Evolutionary conservation across 1,284 basidiomycete genomes (phyloP).

Genomic region (Takashimella tepidaria): DNA sequence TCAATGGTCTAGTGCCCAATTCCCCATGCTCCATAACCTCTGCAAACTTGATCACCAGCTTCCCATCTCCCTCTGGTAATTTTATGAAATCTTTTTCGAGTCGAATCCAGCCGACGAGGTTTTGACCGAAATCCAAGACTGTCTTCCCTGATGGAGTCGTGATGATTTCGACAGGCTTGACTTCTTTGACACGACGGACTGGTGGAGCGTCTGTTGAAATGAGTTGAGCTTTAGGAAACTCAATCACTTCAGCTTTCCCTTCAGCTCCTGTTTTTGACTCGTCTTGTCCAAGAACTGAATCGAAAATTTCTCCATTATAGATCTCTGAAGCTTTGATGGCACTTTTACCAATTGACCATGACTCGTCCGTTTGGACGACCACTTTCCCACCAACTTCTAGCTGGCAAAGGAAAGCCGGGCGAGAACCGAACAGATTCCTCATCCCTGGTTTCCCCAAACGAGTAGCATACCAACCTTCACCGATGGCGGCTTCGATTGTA

Average conservation of each 20-base stretch:
- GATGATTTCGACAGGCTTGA: constrained; percentile 23
- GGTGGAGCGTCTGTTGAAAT: constrained; percentile 31
- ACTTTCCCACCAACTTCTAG: constrained; percentile 25
- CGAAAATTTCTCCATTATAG: constrained; percentile 34
- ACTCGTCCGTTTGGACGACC: constrained; percentile 13
- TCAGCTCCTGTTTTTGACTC: constrained; percentile 1
- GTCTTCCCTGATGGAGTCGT: constrained; percentile 29
- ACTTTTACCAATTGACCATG: constrained; percentile 21
- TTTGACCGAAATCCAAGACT: constrained; percentile 40
- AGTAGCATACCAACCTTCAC: constrained; percentile 37
- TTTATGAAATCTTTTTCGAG: constrained; percentile 5
- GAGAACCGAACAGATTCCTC: constrained; percentile 29
- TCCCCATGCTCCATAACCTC: constrained; percentile 35
- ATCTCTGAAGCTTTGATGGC: constrained; percentile 26
- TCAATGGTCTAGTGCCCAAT: constrained; percentile 25
- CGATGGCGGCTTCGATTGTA: constrained; percentile 23
- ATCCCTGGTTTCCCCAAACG: constrained; percentile 20
- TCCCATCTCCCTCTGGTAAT: background rate
- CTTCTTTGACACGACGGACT: constrained; percentile 19
- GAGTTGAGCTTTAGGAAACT: constrained; percentile 15
- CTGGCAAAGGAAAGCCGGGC: constrained; percentile 25
- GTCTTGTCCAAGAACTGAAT: constrained; percentile 12
- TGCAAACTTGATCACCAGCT: constrained; percentile 22
- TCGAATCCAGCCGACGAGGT: constrained; percentile 35
- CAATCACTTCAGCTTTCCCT: background rate